A percentile compares a stretch with the other conserved stretches of the same genome.
phyloP scores from a whole-genome alignment of 805 yeast species.

The Helenozyma baotianmanensis region DNA sequence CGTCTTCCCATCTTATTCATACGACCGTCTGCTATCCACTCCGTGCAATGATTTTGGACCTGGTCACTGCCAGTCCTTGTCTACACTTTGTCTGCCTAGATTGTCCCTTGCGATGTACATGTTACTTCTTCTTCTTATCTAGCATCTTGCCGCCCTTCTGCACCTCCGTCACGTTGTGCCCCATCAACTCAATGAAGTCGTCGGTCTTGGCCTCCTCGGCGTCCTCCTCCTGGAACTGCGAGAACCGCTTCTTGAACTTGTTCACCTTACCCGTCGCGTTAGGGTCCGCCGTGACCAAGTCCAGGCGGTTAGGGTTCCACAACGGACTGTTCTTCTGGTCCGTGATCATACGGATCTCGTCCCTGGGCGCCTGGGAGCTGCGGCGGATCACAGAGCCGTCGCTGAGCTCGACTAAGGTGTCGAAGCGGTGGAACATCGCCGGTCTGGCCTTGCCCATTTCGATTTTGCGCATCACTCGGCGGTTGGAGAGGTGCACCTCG shows the following conservation, averaged over 20 bases:
- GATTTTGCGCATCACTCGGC: constrained; percentile 67
- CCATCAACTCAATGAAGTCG: constrained; percentile 53
- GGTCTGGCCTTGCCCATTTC: constrained; percentile 86
- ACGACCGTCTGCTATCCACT: too few relatives aligned
- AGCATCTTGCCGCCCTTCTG: constrained; percentile 52
- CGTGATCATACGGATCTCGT: constrained; percentile 75
- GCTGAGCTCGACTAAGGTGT: constrained; percentile 81
- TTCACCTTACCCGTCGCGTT: constrained; percentile 78
- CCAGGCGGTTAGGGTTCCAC: constrained; percentile 87
- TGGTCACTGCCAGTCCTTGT: too few relatives aligned
- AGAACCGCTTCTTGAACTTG: constrained; percentile 66
- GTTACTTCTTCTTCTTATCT: constrained; percentile 39
- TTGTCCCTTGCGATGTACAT: constrained; percentile 5
- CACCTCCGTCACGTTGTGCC: constrained; percentile 51
- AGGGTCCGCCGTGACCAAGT: constrained; percentile 69
- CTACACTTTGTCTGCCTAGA: too few relatives aligned
- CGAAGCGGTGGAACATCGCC: constrained; percentile 86
- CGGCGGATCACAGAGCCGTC: constrained; percentile 89
- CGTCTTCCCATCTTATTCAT: too few relatives aligned
- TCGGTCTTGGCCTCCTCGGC: constrained; percentile 25
- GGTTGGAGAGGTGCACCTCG: constrained; percentile 39
- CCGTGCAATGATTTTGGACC: too few relatives aligned
- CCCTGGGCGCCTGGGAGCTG: constrained; percentile 83
- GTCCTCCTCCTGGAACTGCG: constrained; percentile 34
- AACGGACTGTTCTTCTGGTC: constrained; percentile 84